Conservation (phyloP, 1,139 yeast genomes). For the Saccharomyces hybrid region DNA sequence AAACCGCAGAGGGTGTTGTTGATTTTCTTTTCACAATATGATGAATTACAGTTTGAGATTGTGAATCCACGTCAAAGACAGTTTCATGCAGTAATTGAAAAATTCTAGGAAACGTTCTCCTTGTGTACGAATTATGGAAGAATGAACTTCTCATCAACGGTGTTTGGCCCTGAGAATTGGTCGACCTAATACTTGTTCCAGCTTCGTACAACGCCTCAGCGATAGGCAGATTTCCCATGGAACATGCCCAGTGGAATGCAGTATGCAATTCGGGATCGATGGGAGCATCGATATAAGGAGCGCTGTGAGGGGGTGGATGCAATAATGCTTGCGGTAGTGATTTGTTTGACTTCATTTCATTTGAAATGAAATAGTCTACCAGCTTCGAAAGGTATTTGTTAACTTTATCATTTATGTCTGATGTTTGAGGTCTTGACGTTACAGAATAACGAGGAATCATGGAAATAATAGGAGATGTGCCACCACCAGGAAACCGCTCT, state of each 20-base stretch:
- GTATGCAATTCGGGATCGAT: slow-evolving; percentile 96
- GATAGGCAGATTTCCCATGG: slow-evolving; percentile 74
- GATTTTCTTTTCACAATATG: slow-evolving; percentile 65
- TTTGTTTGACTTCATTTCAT: slow-evolving; percentile 38
- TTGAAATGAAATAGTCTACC: slow-evolving; percentile 60
- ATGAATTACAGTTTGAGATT: slow-evolving; percentile 69
- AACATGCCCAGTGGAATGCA: slow-evolving; percentile 95
- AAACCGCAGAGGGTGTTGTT: slow-evolving; percentile 67
- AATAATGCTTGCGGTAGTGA: slow-evolving; percentile 37
- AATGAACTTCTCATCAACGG: slow-evolving; percentile 76
- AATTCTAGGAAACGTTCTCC: slow-evolving; percentile 69
- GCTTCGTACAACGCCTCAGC: slow-evolving; percentile 61
- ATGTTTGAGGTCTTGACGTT: slow-evolving; percentile 21
- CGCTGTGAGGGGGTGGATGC: slow-evolving; percentile 48
- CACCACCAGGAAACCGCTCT: slow-evolving; percentile 24
- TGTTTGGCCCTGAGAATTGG: slow-evolving; percentile 73
- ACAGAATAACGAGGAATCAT: slow-evolving; percentile 27
- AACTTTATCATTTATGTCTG: slow-evolving; percentile 31
- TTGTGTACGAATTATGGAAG: slow-evolving; percentile 81
- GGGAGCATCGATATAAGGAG: slow-evolving; percentile 36
- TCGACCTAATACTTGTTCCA: slow-evolving; percentile 71
- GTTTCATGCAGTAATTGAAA: slow-evolving; percentile 63
- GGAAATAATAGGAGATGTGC: slow-evolving; percentile 28
- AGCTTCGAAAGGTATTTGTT: slow-evolving; percentile 39
- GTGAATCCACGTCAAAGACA: slow-evolving; percentile 56